These are phyloP conservation scores for Novakomyces olei DNA, from an alignment of 805 yeast species.

Conservation along the genomic window DNA sequence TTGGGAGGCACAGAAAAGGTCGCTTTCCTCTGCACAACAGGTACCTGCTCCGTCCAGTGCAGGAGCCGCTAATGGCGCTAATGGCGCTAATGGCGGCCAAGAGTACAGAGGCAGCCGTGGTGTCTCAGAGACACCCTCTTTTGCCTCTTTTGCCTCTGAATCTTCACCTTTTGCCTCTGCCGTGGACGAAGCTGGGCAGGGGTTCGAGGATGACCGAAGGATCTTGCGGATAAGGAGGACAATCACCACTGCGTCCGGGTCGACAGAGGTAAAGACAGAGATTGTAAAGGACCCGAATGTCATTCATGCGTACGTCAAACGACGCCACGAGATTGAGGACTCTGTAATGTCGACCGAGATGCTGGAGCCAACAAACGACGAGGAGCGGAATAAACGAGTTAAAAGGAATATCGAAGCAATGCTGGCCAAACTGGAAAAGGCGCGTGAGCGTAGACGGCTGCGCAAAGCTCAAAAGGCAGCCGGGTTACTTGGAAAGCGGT, in stretches of 20 bases:
- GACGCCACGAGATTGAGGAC: constrained; percentile 43
- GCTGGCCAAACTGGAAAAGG: constrained; percentile 59
- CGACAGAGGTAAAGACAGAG: constrained; percentile 59
- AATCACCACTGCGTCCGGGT: constrained; percentile 65
- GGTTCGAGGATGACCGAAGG: constrained; percentile 19
- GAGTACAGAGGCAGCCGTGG: too few relatives aligned
- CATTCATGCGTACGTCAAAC: constrained; percentile 60
- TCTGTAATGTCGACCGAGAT: constrained; percentile 49
- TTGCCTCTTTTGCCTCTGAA: too few relatives aligned
- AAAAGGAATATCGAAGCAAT: constrained; percentile 61
- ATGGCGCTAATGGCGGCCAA: too few relatives aligned
- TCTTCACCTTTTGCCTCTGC: constrained; percentile 6
- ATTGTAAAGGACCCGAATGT: constrained; percentile 66
- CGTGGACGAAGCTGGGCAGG: too few relatives aligned
- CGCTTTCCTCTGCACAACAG: constrained; percentile 23
- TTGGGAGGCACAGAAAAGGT: constrained; percentile 66
- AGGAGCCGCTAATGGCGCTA: too few relatives aligned
- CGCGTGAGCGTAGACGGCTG: constrained; percentile 42
- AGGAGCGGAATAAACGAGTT: constrained; percentile 57
- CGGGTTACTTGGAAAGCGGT: not conserved
- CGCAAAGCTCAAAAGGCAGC: constrained; percentile 28
- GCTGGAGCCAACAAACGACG: constrained; percentile 57
- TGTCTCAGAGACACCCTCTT: constrained; percentile 1
- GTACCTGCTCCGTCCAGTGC: constrained; percentile 10
- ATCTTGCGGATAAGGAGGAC: constrained; percentile 51